Base-by-base conservation (phyloP, 1,284 basidiomycete species). In the Lentinula novae-zelandiae region DNA sequence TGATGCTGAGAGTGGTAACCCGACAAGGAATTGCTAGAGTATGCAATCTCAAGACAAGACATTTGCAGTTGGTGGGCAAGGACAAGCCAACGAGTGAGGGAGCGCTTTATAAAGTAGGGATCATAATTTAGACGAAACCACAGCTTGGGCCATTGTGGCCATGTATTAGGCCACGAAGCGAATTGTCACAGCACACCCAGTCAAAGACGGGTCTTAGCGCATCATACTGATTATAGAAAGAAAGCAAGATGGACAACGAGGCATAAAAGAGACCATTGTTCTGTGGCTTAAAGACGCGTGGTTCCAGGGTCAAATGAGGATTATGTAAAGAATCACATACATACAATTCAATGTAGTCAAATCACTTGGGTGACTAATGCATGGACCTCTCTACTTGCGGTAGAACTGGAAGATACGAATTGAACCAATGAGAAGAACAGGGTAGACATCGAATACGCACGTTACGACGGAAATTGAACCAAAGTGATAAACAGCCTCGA, bases 401-500 rank as follows among this genome's bases (percentile, higher is more conserved):
- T 87, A 92, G 73, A 92, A 92, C 89, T 92, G 63, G 39, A 36
- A 2, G 33, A 15, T 15, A 59, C 20, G 15, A 27, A 33, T 34
- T 52, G 9, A 13, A 40, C 27, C 33, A 58, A 50, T 3, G 27
- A 50, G 13, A 8, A 39, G 20, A 49, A 50, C n/a, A 51, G 22
- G 36, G 44, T 34, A 40, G 22, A 52, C 5, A 3, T 50, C 9
- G 12, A 31, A 22, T 10, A 78, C 90, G 78, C 71, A 93, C 91
- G 72, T 92, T 93, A 62, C 90, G 88, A 44, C 90, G 84, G 80
- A 92, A 93, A 74, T 92, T 93, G 74, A 93, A 93, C 90, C 90
- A 93, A 20, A 93, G 75, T 15, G 91, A 93, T 36, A 93, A 70
- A 70, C 90, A 93, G n/a, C 90, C 90, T 63, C 91, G 81, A 71